Percentiles rank a stretch among this genome's conserved stretches.
Conservation (phyloP, 2,329 filamentous ascomycete genomes). For the Aspergillus udagawae region DNA sequence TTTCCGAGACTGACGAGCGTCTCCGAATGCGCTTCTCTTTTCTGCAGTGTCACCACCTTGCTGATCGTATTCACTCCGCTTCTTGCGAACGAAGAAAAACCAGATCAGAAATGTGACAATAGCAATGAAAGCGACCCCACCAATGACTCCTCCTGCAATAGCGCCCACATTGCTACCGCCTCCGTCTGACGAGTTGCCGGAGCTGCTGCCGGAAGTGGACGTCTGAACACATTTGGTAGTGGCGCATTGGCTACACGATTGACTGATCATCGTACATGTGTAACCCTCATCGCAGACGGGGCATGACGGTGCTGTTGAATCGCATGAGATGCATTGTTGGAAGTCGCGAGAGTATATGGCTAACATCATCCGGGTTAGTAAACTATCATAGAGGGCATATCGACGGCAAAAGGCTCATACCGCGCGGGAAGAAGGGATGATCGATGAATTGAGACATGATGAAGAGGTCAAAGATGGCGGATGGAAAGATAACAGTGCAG, state of each 20-base stretch:
- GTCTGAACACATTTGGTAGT: conserved; percentile 52
- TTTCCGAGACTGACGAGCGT: conserved; percentile 59
- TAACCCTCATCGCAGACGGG: conserved; percentile 54
- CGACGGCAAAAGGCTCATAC: conserved; percentile 12
- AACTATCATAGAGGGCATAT: not conserved
- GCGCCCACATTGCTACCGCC: conserved; percentile 68
- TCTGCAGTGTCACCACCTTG: conserved; percentile 49
- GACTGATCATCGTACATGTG: conserved; percentile 57
- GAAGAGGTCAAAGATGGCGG: conserved; percentile 3
- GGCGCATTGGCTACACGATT: conserved; percentile 59
- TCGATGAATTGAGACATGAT: conserved; percentile 26
- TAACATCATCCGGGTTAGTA: conserved; percentile 1
- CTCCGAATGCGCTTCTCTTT: conserved; percentile 49
- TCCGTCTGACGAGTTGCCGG: conserved; percentile 11
- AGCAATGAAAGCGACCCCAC: conserved; percentile 72
- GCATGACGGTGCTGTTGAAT: conserved; percentile 51
- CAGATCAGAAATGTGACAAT: conserved; percentile 75
- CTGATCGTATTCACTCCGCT: conserved; percentile 58
- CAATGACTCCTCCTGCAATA: conserved; percentile 88
- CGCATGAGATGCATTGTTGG: conserved; percentile 54
- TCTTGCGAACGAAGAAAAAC: conserved; percentile 81
- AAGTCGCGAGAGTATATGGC: conserved; percentile 23
- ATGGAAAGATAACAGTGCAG: not conserved
- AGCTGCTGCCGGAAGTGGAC: conserved; percentile 28
- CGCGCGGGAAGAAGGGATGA: conserved; percentile 16